Conservation (phyloP, 805 yeast species). For the Metschnikowia picachoensis region DNA sequence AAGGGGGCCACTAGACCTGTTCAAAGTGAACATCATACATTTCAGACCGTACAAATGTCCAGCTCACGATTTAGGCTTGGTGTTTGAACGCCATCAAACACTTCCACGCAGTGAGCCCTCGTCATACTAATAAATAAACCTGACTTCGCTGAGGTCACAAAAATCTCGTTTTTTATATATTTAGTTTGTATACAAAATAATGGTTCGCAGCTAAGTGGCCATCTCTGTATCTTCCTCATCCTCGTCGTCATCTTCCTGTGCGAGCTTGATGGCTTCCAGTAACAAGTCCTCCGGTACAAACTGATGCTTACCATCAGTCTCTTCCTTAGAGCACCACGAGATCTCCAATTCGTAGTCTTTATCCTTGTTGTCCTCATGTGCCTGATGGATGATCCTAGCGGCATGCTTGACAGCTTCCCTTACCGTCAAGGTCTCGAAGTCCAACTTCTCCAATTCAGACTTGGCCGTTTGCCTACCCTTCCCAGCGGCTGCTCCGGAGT, state of each 20-base stretch:
- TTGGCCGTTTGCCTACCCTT: slow-evolving; percentile 98
- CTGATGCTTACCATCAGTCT: slow-evolving; percentile 77
- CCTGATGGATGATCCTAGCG: slow-evolving; percentile 86
- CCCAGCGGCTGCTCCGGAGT: slow-evolving; percentile 95
- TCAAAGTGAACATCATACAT: no score
- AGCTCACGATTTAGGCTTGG: no score
- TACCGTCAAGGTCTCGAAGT: slow-evolving; percentile 62
- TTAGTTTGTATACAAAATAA: background rate
- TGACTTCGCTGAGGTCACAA: no score
- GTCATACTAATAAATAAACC: no score
- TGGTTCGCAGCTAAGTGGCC: slow-evolving; percentile 7
- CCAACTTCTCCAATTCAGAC: slow-evolving; percentile 89
- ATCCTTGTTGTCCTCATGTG: slow-evolving; percentile 97
- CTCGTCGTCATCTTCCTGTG: slow-evolving; percentile 80
- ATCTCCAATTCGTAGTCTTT: slow-evolving; percentile 94
- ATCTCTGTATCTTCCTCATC: slow-evolving; percentile 50
- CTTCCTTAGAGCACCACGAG: slow-evolving; percentile 77
- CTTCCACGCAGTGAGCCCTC: no score
- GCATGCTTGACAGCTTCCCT: slow-evolving; percentile 89
- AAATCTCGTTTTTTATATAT: no score
- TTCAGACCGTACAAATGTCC: no score
- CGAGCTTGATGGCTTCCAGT: slow-evolving; percentile 78
- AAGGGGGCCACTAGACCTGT: no score
- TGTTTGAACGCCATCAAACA: no score
- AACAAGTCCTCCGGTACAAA: slow-evolving; percentile 76